Conservation (phyloP, 345 rosid species). For the Brassica incana region DNA sequence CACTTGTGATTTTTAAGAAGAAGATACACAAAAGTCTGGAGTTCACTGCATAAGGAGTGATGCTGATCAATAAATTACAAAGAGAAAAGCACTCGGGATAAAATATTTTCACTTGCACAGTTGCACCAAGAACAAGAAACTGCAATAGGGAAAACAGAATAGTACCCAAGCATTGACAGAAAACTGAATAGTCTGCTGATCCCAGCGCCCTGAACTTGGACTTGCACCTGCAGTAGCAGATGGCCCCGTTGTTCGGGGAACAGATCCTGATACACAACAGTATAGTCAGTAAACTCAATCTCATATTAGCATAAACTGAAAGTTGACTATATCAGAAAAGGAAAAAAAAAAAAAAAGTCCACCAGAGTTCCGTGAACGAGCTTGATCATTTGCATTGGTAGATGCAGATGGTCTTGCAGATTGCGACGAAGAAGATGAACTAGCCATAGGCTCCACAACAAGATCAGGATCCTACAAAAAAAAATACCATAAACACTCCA, state of each 20-base stretch:
- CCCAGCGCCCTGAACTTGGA: conserved; percentile 77
- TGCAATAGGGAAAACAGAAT: neutral
- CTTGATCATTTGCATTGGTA: conserved; percentile 50
- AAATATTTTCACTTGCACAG: neutral
- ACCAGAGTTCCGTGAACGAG: conserved; percentile 66
- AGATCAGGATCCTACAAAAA: conserved; percentile 74
- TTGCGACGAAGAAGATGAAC: conserved; percentile 51
- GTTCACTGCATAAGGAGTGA: neutral
- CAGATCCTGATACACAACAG: conserved; percentile 55
- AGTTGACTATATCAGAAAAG: neutral
- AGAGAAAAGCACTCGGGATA: neutral
- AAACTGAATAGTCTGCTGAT: conserved; percentile 84
- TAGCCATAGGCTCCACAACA: conserved; percentile 76
- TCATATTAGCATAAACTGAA: neutral
- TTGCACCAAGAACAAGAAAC: neutral
- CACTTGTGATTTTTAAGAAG: neutral
- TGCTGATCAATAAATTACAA: neutral
- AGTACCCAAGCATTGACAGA: conserved; percentile 99
- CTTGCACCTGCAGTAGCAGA: conserved; percentile 56
- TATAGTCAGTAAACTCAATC: neutral
- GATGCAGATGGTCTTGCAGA: conserved; percentile 57
- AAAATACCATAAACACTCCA: neutral
- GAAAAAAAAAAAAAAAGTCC: neutral
- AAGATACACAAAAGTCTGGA: neutral
- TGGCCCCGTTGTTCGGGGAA: conserved; percentile 61